A percentile compares a stretch with the other conserved stretches of the same genome.
These are phyloP conservation scores for Syncephalis fuscata DNA, from an alignment of 371 early-diverging fungal genomes.

Conservation along the genomic window DNA sequence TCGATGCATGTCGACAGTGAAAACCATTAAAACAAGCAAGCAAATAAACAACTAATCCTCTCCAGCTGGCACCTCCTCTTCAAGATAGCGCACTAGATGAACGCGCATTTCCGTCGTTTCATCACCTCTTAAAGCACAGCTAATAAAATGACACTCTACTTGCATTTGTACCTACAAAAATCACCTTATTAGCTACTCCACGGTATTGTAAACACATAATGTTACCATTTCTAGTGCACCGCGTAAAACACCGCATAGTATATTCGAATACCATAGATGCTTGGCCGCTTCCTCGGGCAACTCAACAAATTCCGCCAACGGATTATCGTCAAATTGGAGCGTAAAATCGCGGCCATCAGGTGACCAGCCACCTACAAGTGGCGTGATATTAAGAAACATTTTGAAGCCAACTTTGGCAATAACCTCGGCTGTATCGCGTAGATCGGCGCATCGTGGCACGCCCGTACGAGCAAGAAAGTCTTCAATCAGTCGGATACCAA, in stretches of 20 bases:
- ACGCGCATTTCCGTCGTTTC: slow-evolving; percentile 82
- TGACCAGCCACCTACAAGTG: slow-evolving; percentile 64
- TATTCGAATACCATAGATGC: slow-evolving; percentile 90
- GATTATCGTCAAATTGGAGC: slow-evolving; percentile 84
- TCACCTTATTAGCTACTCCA: not conserved
- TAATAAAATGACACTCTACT: slow-evolving; percentile 68
- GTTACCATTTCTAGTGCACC: slow-evolving; percentile 91
- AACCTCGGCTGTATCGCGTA: slow-evolving; percentile 83
- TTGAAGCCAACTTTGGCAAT: slow-evolving; percentile 92
- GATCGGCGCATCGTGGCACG: slow-evolving; percentile 69
- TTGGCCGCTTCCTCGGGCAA: slow-evolving; percentile 56
- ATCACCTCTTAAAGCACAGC: slow-evolving; percentile 76
- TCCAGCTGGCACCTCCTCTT: slow-evolving; percentile 87
- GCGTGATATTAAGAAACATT: slow-evolving; percentile 82
- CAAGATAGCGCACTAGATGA: slow-evolving; percentile 66
- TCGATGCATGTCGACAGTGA: not conserved
- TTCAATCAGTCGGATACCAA: slow-evolving; percentile 88
- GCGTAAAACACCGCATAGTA: slow-evolving; percentile 83
- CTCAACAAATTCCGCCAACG: slow-evolving; percentile 82
- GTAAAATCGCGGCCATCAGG: slow-evolving; percentile 75
- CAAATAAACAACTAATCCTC: slow-evolving; percentile 88
- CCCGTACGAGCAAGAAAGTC: slow-evolving; percentile 83
- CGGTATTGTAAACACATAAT: not conserved
- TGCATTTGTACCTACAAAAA: slow-evolving; percentile 63
- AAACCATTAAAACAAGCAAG: too few relatives aligned